phyloP scores from a whole-genome alignment of 164 flowering plant species.

The Protea cynaroides region DNA sequence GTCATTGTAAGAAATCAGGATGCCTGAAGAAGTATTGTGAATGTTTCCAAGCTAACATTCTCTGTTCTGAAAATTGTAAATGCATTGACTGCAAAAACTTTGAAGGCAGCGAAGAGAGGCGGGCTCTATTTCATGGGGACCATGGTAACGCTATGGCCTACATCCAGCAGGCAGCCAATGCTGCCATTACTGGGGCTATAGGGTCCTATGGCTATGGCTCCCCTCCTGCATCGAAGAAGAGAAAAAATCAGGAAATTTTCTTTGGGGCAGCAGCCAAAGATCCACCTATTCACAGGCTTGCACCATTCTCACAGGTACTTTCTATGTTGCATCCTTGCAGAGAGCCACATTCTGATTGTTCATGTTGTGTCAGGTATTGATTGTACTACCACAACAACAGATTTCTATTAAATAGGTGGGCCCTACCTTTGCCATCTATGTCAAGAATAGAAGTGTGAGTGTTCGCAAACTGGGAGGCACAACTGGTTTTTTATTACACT shows the following conservation, averaged over 20 bases:
- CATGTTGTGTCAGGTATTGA: neutral
- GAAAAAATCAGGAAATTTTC: slow-evolving; percentile 56
- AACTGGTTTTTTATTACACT: neutral
- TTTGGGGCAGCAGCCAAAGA: slow-evolving; percentile 47
- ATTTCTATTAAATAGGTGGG: neutral
- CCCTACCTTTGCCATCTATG: neutral
- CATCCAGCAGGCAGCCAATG: slow-evolving; percentile 85
- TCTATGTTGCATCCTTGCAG: neutral
- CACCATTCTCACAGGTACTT: slow-evolving; percentile 59
- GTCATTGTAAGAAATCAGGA: slow-evolving; percentile 93
- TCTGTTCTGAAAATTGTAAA: slow-evolving; percentile 88
- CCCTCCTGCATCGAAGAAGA: slow-evolving; percentile 52
- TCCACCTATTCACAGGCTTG: slow-evolving; percentile 37
- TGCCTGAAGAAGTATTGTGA: slow-evolving; percentile 94
- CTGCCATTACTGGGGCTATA: slow-evolving; percentile 84
- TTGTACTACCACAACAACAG: neutral
- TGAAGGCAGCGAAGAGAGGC: slow-evolving; percentile 95
- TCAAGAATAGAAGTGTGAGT: neutral
- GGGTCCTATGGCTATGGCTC: slow-evolving; percentile 79
- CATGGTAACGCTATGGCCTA: slow-evolving; percentile 53
- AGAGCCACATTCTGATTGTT: neutral
- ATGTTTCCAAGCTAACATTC: slow-evolving; percentile 87
- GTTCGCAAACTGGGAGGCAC: neutral
- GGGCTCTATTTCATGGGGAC: slow-evolving; percentile 74
- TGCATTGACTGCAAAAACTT: slow-evolving; percentile 91